phyloP scores from a whole-genome alignment of 2,329 filamentous ascomycete species.

The Ambrosiella beaveri region DNA sequence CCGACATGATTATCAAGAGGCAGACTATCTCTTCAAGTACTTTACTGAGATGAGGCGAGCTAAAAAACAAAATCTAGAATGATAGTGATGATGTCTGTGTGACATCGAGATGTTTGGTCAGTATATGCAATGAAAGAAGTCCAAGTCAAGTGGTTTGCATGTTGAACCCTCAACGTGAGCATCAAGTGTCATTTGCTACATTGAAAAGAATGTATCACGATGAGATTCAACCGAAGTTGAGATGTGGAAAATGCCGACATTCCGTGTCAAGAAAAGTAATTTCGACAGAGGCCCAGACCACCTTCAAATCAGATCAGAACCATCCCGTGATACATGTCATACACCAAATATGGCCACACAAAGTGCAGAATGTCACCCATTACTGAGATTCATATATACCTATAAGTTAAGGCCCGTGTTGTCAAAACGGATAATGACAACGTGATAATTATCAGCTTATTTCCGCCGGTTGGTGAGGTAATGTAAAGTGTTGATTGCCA shows the following conservation, averaged over 20 bases:
- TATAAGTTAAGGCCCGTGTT: neutral
- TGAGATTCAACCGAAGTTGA: neutral
- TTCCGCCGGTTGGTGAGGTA: neutral
- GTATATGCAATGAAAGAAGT: too few relatives aligned
- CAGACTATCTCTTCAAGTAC: neutral
- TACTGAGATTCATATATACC: neutral
- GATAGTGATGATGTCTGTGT: too few relatives aligned
- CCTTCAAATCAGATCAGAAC: neutral
- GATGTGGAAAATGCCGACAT: neutral
- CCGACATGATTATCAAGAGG: neutral
- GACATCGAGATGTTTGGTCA: too few relatives aligned
- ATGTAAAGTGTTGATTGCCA: too few relatives aligned
- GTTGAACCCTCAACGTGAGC: too few relatives aligned
- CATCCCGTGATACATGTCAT: neutral
- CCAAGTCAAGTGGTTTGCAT: too few relatives aligned
- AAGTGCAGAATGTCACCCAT: neutral
- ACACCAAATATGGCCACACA: neutral
- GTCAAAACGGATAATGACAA: neutral
- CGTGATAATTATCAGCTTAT: neutral
- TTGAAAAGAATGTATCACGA: too few relatives aligned
- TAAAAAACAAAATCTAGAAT: too few relatives aligned
- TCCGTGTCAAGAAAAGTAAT: neutral
- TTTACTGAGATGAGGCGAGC: too few relatives aligned
- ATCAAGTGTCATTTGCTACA: too few relatives aligned
- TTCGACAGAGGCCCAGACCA: neutral